Conservation (phyloP, 805 yeast species). For the Kodamaea leandrae region DNA sequence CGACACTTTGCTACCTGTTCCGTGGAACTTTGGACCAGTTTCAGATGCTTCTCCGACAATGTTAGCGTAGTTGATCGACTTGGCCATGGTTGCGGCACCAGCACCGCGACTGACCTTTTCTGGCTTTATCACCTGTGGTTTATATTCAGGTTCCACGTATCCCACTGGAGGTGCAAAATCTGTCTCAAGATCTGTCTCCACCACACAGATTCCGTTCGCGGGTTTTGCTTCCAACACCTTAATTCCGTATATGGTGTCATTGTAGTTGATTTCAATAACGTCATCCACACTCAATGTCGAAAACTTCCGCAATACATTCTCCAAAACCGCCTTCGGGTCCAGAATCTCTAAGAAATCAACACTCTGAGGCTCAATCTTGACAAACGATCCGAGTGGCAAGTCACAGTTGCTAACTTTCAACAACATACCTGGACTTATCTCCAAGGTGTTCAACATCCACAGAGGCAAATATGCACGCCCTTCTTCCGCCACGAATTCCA, state of each 20-base stretch:
- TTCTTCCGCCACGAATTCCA: slow-evolving; percentile 96
- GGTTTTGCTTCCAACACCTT: slow-evolving; percentile 88
- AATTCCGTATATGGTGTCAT: slow-evolving; percentile 72
- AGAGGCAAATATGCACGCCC: slow-evolving; percentile 93
- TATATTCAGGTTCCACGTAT: slow-evolving; percentile 83
- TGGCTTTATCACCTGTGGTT: slow-evolving; percentile 37
- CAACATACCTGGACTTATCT: slow-evolving; percentile 74
- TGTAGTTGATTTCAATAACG: slow-evolving; percentile 79
- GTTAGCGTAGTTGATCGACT: slow-evolving; percentile 61
- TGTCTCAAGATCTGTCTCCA: slow-evolving; percentile 94
- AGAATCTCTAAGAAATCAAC: slow-evolving; percentile 89
- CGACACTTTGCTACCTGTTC: slow-evolving; percentile 69
- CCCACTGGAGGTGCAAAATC: slow-evolving; percentile 99
- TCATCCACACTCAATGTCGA: slow-evolving; percentile 84
- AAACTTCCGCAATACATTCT: slow-evolving; percentile 85
- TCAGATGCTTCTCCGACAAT: slow-evolving; percentile 44
- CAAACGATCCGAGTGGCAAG: slow-evolving; percentile 82
- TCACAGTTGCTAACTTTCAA: slow-evolving; percentile 73
- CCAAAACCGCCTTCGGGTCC: slow-evolving; percentile 95
- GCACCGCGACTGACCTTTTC: slow-evolving; percentile 36
- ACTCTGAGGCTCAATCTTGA: slow-evolving; percentile 92
- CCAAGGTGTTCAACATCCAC: slow-evolving; percentile 89
- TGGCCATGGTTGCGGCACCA: slow-evolving; percentile 74
- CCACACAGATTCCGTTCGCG: slow-evolving; percentile 79
- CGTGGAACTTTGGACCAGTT: slow-evolving; percentile 41